Evolutionary conservation across 768 basidiomycete genomes (phyloP).

Genomic region (Phaffia australis): DNA sequence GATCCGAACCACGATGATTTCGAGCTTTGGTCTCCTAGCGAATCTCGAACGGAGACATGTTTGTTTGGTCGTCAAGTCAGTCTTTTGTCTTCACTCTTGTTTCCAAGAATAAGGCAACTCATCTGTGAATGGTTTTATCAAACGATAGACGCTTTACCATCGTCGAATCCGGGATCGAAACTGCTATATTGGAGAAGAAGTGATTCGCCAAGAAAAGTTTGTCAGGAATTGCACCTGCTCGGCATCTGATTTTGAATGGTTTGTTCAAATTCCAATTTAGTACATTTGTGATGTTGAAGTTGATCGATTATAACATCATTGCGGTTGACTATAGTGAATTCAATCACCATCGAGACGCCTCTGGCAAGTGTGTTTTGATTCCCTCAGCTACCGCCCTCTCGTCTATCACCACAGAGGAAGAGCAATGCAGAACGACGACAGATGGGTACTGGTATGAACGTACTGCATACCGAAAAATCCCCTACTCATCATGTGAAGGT

Average conservation of each 20-base stretch:
- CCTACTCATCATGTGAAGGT: conserved; percentile 74
- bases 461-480: conserved; percentile 80
- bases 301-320: conserved; percentile 1
- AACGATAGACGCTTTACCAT: conserved; percentile 68
- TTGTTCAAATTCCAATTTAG: conserved; percentile 30
- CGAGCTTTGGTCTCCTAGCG: conserved; percentile 91
- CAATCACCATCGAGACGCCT: conserved; percentile 62
- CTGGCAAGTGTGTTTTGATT: conserved; percentile 66
- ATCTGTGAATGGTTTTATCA: conserved; percentile 5
- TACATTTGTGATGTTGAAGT: not conserved
- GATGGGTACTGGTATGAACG: conserved; percentile 76
- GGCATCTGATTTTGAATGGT: conserved; percentile 87
- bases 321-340: conserved; percentile 57
- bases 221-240: conserved; percentile 65
- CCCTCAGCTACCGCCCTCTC: conserved; percentile 53
- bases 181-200: conserved; percentile 68
- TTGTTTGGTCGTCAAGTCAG: conserved; percentile 80
- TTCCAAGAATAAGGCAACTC: not conserved
- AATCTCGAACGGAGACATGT: conserved; percentile 74
- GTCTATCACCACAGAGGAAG: conserved; percentile 36
- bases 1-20: conserved; percentile 82
- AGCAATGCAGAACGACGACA: conserved; percentile 32
- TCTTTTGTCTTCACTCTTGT: not conserved
- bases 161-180: conserved; percentile 67
- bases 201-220: conserved; percentile 35